Base-by-base conservation (phyloP, 257 asterid species). In the Mentha longifolia region DNA sequence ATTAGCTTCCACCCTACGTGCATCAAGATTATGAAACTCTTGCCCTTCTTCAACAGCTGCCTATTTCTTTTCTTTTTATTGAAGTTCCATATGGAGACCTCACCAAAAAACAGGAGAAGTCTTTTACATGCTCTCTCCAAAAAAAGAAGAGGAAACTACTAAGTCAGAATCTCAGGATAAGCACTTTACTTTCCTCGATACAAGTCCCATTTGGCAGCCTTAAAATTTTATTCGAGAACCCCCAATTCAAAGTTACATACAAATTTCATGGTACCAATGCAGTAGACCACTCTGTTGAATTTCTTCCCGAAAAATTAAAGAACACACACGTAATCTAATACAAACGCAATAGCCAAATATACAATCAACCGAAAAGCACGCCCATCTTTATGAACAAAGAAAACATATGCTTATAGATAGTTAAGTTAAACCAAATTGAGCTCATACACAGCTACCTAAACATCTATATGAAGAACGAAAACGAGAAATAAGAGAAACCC, bases 1-100 rank as follows among this genome's bases (percentile, higher is more conserved):
- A 50, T 70, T 73, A 62, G 61, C 67, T 25, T 70, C 67, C 66
- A n/a, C 45, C 61, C 68, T 33, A 72, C 9, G 55, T 7, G 16
- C 63, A 46, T 59, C 4, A 3, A 20, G 46, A 64, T 57, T 57
- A 5, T 47, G 55, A 7, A 37, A 60, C 5, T 43, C 58, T 45
- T 15, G 42, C 41, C 22, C 71, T 57, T 47, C 54, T 54, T 46
- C 61, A 20, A 42, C 2, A 57, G 4, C 13, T 5, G 5, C 31
- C 28, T 6, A 19, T 3, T 11, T 28, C 6, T 11, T 52, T 9
- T 9, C 35, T 11, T 59, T 16, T 31, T 28, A 6, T 16, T 7
- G 16, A 42, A 54, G n/a, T 66, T 64, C 20, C 30, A 19, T 33
- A 47, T 51, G 20, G 42, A 22, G 10, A 16, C 62, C 55, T 60